Evolutionary conservation across 2,329 filamentous ascomycete species (phyloP).

Genomic region (Pyrenophora teres): DNA sequence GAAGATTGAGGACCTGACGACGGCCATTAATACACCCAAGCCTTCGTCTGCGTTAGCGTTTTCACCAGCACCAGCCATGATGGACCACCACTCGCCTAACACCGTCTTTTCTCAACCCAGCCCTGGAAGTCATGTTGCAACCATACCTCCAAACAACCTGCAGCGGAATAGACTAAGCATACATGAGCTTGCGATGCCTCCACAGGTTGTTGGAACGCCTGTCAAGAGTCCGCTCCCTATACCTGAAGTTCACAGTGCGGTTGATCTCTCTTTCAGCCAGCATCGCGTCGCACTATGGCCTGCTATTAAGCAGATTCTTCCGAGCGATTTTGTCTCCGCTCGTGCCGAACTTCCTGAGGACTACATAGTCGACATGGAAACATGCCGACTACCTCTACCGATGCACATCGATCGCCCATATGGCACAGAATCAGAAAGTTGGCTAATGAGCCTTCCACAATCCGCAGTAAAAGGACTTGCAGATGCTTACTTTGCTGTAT

Average conservation of each 20-base stretch:
- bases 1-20: slow-evolving; percentile 57
- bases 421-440: slow-evolving; percentile 42
- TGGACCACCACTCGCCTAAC: slow-evolving; percentile 36
- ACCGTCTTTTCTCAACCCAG: slow-evolving; percentile 38
- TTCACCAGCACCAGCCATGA: slow-evolving; percentile 15
- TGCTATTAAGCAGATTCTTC: slow-evolving; percentile 52
- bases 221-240: slow-evolving; percentile 27
- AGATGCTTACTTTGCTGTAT: slow-evolving; percentile 60
- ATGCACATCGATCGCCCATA: slow-evolving; percentile 45
- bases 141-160: slow-evolving; percentile 10
- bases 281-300: slow-evolving; percentile 58
- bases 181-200: slow-evolving; percentile 33
- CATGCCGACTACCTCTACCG: slow-evolving; percentile 52
- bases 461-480: slow-evolving; percentile 58
- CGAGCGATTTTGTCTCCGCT: slow-evolving; percentile 47
- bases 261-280: slow-evolving; percentile 57
- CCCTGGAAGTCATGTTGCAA: slow-evolving; percentile 22
- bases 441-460: slow-evolving; percentile 55
- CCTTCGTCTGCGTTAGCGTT: slow-evolving; percentile 8
- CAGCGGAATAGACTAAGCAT: slow-evolving; percentile 27
- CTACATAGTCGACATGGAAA: slow-evolving; percentile 58
- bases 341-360: slow-evolving; percentile 51
- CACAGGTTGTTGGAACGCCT: slow-evolving; percentile 33
- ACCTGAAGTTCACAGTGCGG: slow-evolving; percentile 23
- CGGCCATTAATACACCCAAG: slow-evolving; percentile 36